Conservation (phyloP, 2,329 filamentous ascomycete species). For the Trichoderma sp. region DNA sequence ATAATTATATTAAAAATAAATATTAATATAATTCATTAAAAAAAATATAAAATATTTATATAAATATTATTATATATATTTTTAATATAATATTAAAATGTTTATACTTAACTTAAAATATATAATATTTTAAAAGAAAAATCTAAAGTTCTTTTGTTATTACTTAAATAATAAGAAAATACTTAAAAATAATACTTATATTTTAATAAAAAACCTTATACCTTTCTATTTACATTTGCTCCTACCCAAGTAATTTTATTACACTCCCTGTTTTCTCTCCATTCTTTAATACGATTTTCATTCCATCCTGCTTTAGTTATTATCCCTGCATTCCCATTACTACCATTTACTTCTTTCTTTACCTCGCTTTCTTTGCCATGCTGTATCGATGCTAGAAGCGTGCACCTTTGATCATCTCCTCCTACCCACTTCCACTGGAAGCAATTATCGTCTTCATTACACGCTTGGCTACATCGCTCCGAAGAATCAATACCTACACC, state of each 20-base stretch:
- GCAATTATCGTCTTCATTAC: conserved; percentile 35
- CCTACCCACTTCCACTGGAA: conserved; percentile 41
- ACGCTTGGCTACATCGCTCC: conserved; percentile 37
- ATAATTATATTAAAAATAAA: too few relatives aligned
- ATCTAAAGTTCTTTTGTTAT: too few relatives aligned
- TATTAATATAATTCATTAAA: too few relatives aligned
- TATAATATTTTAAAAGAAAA: too few relatives aligned
- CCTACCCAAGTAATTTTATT: conserved; percentile 39
- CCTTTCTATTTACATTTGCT: conserved; percentile 32
- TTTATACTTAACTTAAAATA: too few relatives aligned
- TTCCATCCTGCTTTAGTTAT: conserved; percentile 38
- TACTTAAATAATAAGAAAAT: too few relatives aligned
- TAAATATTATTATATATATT: too few relatives aligned
- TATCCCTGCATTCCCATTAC: conserved; percentile 35
- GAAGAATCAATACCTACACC: conserved; percentile 36
- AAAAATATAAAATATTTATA: too few relatives aligned
- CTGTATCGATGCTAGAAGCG: conserved; percentile 37
- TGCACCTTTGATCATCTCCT: conserved; percentile 37
- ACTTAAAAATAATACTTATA: too few relatives aligned
- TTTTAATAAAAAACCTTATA: too few relatives aligned
- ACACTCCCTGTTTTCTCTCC: conserved; percentile 36
- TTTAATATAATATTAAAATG: too few relatives aligned
- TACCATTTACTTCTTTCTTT: conserved; percentile 31
- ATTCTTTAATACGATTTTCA: conserved; percentile 35
- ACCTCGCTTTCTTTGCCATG: conserved; percentile 35